These are phyloP conservation scores for Plasmodium cynomolgi DNA, from an alignment of 169 alveolate species.

Conservation along the genomic window DNA sequence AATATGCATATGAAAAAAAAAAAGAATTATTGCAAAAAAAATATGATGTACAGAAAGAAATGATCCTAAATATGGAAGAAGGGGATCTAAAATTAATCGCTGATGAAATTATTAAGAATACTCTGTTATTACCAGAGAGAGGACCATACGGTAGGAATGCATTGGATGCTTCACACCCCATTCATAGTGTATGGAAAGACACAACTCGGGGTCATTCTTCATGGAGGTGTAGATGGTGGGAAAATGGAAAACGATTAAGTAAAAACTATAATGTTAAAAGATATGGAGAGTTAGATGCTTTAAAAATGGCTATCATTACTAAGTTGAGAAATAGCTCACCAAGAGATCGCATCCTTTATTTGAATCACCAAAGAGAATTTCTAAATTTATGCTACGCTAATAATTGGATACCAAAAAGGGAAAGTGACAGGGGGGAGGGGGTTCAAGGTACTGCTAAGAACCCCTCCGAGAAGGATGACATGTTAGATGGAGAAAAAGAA, in stretches of 20 bases:
- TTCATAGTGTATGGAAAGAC: constrained; percentile 87
- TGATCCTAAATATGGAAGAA: constrained; percentile 67
- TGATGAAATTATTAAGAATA: constrained; percentile 81
- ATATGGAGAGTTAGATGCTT: constrained; percentile 83
- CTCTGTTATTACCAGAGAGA: constrained; percentile 81
- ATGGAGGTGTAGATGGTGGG: constrained; percentile 89
- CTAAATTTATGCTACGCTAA: constrained; percentile 42
- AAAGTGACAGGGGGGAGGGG: neutral
- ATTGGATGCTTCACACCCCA: constrained; percentile 83
- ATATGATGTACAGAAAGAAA: constrained; percentile 43
- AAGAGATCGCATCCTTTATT: constrained; percentile 79
- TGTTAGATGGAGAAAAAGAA: neutral
- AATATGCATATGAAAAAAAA: neutral
- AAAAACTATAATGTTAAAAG: constrained; percentile 86
- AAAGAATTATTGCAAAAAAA: constrained; percentile 4
- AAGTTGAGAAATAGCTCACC: constrained; percentile 84
- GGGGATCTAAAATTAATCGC: constrained; percentile 80
- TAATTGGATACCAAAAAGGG: constrained; percentile 16
- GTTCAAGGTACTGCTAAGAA: neutral
- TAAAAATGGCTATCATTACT: constrained; percentile 86
- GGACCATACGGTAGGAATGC: constrained; percentile 82
- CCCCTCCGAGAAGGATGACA: neutral
- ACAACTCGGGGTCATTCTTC: constrained; percentile 84
- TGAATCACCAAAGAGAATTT: constrained; percentile 83
- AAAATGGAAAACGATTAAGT: constrained; percentile 84